These are phyloP conservation scores for Rhizopus arrhizus DNA, from an alignment of 371 early-diverging fungal genomes.

Conservation along the genomic window DNA sequence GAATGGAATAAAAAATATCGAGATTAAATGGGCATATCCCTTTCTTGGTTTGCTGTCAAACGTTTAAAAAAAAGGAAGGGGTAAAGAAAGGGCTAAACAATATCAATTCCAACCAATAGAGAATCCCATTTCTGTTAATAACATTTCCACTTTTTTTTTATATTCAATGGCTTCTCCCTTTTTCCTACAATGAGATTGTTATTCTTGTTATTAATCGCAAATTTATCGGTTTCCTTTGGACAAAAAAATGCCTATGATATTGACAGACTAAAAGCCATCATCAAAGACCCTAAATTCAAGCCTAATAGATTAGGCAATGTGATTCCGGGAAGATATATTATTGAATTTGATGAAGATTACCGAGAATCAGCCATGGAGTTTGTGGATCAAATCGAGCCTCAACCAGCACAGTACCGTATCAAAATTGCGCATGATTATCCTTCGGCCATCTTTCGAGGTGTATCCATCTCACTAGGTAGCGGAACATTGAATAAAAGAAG, in stretches of 20 bases:
- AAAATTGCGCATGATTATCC: constrained; percentile 31
- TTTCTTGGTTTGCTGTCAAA: too few relatives aligned
- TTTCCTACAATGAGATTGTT: too few relatives aligned
- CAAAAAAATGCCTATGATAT: constrained; percentile 23
- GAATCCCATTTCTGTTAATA: too few relatives aligned
- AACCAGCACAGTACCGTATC: constrained; percentile 18
- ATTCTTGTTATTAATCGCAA: too few relatives aligned
- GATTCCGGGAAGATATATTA: constrained; percentile 40
- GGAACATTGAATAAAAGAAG: constrained; percentile 2
- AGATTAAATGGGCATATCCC: too few relatives aligned
- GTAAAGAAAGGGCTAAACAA: too few relatives aligned
- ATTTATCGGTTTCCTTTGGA: too few relatives aligned
- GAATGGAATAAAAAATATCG: too few relatives aligned
- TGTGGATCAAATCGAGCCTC: not conserved
- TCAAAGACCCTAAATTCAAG: constrained; percentile 25
- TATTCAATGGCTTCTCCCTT: too few relatives aligned
- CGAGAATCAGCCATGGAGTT: constrained; percentile 28
- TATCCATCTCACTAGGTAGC: constrained; percentile 28
- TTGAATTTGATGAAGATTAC: constrained; percentile 36
- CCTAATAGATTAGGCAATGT: constrained; percentile 25
- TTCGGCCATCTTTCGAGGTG: constrained; percentile 39
- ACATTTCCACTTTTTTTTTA: too few relatives aligned
- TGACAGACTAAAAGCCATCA: constrained; percentile 7
- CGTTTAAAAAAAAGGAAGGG: too few relatives aligned
- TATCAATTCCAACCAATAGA: too few relatives aligned